Evolutionary conservation across 2,329 filamentous ascomycete genomes (phyloP).

Genomic region (Chrysosporium keratinophilum): DNA sequence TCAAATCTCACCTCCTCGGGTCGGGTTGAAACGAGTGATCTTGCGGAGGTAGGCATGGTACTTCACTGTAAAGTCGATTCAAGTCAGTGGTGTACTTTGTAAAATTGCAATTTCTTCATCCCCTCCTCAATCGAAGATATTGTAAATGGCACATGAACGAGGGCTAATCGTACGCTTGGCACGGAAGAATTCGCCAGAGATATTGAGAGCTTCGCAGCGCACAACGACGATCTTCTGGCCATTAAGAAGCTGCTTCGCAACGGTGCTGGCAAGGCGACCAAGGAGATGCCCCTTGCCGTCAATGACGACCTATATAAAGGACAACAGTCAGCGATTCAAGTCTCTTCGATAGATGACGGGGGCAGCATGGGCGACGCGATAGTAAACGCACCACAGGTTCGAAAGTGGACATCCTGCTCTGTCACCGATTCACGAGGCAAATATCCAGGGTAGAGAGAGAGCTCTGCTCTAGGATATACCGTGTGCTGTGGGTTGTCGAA

Average conservation of each 20-base stretch:
- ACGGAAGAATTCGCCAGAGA: conserved; percentile 99
- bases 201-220: conserved; percentile 98
- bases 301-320: conserved; percentile 69
- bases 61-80: conserved; percentile 63
- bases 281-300: conserved; percentile 99
- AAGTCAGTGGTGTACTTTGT: neutral
- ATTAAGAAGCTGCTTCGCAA: conserved; percentile 97
- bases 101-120: neutral
- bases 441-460: conserved; percentile 33
- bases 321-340: conserved; percentile 26
- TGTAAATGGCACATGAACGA: conserved; percentile 14
- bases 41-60: conserved; percentile 99
- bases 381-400: conserved; percentile 52
- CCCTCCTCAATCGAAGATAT: neutral
- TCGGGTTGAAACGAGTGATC: conserved; percentile 99
- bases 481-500: conserved; percentile 37
- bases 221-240: conserved; percentile 99
- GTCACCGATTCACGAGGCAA: conserved; percentile 34
- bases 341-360: neutral
- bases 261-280: conserved; percentile 93
- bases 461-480: conserved; percentile 34
- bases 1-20: conserved; percentile 71
- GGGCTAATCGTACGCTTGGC: conserved; percentile 81
- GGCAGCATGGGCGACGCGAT: conserved; percentile 11
- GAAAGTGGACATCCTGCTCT: conserved; percentile 54